Conservation (phyloP, 2,329 filamentous ascomycete species). For the Trichophyton schoenleinii region DNA sequence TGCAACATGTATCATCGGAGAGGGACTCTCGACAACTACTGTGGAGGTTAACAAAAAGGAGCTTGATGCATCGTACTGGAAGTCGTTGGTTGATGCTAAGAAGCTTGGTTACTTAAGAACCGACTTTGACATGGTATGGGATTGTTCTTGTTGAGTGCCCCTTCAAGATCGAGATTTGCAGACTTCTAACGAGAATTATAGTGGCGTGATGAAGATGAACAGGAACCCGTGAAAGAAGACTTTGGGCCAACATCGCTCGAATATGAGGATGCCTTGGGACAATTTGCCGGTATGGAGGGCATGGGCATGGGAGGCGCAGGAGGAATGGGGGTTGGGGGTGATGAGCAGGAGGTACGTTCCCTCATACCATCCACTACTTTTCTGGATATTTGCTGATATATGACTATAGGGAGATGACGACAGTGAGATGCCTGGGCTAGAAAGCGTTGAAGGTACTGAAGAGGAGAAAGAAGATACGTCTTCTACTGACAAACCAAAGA, state of each 20-base stretch:
- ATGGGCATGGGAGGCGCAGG: conserved; percentile 23
- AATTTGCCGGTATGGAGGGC: no score
- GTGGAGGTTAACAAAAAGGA: conserved; percentile 96
- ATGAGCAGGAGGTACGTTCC: conserved; percentile 19
- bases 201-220: conserved; percentile 24
- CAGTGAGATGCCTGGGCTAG: conserved; percentile 75
- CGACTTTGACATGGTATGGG: conserved; percentile 90
- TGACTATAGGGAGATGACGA: conserved; percentile 36
- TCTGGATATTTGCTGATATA: background rate
- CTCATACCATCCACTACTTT: background rate
- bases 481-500: conserved; percentile 20
- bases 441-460: conserved; percentile 37
- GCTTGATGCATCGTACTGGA: conserved; percentile 88
- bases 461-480: conserved; percentile 28
- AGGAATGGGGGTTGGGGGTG: conserved; percentile 60
- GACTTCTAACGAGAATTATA: background rate
- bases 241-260: no score
- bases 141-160: no score
- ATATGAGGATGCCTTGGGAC: no score
- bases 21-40: no score
- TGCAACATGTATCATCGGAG: no score
- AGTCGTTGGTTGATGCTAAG: conserved; percentile 70
- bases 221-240: no score
- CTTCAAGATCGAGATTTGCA: no score
- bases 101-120: conserved; percentile 96